Conservation (phyloP, 441 rosid species). For the Metrosideros polymorpha region DNA sequence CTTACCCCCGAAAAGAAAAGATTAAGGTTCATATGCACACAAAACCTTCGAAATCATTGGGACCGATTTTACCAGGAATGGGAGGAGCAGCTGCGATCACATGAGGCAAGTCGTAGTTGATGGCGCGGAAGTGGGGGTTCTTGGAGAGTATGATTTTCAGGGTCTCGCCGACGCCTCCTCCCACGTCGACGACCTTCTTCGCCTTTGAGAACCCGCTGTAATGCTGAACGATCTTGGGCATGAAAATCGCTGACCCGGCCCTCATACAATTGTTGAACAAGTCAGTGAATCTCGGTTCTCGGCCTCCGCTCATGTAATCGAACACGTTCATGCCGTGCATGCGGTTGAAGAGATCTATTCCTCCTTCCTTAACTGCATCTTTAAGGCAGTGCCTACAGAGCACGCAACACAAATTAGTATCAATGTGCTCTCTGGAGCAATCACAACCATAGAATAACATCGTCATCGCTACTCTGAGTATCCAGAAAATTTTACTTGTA, state of each 20-base stretch:
- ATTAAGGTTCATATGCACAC: background rate
- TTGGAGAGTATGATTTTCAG: background rate
- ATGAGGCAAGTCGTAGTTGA: slow-evolving; percentile 11
- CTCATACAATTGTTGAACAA: background rate
- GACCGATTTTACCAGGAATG: background rate
- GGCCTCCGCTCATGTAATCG: background rate
- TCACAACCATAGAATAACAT: background rate
- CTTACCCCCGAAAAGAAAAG: background rate
- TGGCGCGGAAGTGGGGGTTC: slow-evolving; percentile 4
- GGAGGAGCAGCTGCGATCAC: background rate
- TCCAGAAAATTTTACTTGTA: too few relatives aligned
- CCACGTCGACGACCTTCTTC: slow-evolving; percentile 2
- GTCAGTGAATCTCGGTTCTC: background rate
- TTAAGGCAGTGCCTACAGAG: background rate
- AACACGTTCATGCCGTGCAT: background rate
- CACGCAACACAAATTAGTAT: background rate
- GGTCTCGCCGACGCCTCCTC: slow-evolving; percentile 1
- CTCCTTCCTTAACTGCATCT: slow-evolving; percentile 7
- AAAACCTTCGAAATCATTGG: background rate
- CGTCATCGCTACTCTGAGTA: background rate
- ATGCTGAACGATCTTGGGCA: background rate
- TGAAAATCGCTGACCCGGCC: background rate
- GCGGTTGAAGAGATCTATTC: background rate
- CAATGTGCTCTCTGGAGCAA: background rate
- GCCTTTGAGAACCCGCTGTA: slow-evolving; percentile 3